Base-by-base conservation (phyloP, 108 stramenopile genomes). In the Cyclotella atomus region DNA sequence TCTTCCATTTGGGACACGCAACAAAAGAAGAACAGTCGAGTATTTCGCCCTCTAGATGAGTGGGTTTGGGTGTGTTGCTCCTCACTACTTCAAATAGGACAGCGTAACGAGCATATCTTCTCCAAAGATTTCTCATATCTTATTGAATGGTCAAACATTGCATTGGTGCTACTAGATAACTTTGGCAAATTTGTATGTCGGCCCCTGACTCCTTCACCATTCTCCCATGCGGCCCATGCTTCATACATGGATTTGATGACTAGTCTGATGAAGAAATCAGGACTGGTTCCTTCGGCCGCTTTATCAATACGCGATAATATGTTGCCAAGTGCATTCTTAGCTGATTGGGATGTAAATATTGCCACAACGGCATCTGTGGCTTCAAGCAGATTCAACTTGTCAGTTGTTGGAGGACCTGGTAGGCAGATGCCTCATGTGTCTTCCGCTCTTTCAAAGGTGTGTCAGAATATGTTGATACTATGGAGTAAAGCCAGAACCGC, bases 11-110 rank as follows among this genome's bases (percentile, higher is more conserved):
- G 77, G 77, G 64, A 78, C 34, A 55, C 24, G 2, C 63, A 49
- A 35, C 67, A 20, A 30, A 59, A 71, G 44, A 67, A 67, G 32
- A 56, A 45, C 45, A 35, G 59, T 59, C 46, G 20, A 14, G 38
- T 35, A 25, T 75, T 57, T 34, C 35, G 50, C 28, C 68, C 73
- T 21, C 70, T 55, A 23, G 64, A 75, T 67, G 81, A 75, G 54
- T 35, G 75, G 23, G 43, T 82, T 19, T 82, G 81, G 81, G 53
- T 63, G 32, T 82, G 75, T 61, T 75, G 81, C 28, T 70, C 81
- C 9, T 46, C 65, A 0, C 61, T 63, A 3, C 50, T 59, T 0
- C 73, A 71, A 63, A 29, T 75, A n/a, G 74, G 70, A 15, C 46
- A 53, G 19, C 55, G 53, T 19, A 63, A 43, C 24, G 57, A 67